Evolutionary conservation across 2,329 filamentous ascomycete species (phyloP).

Genomic region (Penicillium glabrum): DNA sequence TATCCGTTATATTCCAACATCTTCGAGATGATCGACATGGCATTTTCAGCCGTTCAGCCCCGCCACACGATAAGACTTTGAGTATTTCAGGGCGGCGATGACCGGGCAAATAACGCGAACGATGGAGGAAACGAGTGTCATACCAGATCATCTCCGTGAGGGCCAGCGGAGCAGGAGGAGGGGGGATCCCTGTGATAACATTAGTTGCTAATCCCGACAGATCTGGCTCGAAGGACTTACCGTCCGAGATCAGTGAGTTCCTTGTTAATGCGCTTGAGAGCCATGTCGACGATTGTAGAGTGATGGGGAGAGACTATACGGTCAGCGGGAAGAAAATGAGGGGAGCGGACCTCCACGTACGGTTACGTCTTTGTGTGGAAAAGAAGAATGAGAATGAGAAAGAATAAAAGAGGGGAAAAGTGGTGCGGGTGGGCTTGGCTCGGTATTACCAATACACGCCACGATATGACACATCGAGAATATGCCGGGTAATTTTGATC

Average conservation of each 20-base stretch:
- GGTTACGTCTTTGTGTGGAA: slow-evolving; percentile 31
- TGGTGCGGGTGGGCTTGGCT: slow-evolving; percentile 14
- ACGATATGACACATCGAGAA: slow-evolving; percentile 20
- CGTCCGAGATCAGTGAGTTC: slow-evolving; percentile 54
- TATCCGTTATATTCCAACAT: slow-evolving; percentile 6
- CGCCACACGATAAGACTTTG: slow-evolving; percentile 21
- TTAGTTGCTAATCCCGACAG: slow-evolving; percentile 10
- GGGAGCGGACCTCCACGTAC: slow-evolving; percentile 15
- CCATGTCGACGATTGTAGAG: slow-evolving; percentile 44
- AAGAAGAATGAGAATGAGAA: slow-evolving; percentile 30
- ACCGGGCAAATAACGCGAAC: neutral
- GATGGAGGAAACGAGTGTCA: slow-evolving; percentile 34
- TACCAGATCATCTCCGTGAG: slow-evolving; percentile 97
- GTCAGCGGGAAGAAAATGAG: slow-evolving; percentile 4
- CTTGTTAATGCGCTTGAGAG: slow-evolving; percentile 56
- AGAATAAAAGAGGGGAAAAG: slow-evolving; percentile 24
- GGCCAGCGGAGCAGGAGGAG: slow-evolving; percentile 96
- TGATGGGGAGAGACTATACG: slow-evolving; percentile 16
- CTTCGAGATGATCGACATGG: slow-evolving; percentile 5
- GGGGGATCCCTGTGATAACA: slow-evolving; percentile 77
- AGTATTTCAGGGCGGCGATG: slow-evolving; percentile 11
- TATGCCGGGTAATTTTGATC: neutral
- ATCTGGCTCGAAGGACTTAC: slow-evolving; percentile 30
- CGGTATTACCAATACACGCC: slow-evolving; percentile 24
- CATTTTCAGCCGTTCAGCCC: slow-evolving; percentile 13